A percentile compares a stretch with the other conserved stretches of the same genome.
phyloP scores from a whole-genome alignment of 2,329 filamentous ascomycete genomes.

The Teratosphaeriaceae sp. region DNA sequence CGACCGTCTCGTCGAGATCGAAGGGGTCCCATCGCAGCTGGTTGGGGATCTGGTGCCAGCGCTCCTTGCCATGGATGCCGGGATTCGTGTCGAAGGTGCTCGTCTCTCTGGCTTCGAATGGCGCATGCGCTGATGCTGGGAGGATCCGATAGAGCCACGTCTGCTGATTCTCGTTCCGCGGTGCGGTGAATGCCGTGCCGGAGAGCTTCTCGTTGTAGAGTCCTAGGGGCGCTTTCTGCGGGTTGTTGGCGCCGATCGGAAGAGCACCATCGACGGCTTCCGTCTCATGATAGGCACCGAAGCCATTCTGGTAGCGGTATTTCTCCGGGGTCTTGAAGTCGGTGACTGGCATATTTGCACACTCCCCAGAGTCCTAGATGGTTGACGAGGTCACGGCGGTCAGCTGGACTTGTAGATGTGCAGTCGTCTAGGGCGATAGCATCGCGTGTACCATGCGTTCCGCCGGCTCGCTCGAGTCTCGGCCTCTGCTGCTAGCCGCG shows the following conservation, averaged over 20 bases:
- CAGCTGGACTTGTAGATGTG: no score
- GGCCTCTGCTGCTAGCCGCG: neutral
- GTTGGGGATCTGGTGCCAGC: slow-evolving; percentile 69
- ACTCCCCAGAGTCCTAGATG: no score
- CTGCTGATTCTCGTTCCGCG: slow-evolving; percentile 51
- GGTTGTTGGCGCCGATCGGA: slow-evolving; percentile 71
- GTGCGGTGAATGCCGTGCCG: slow-evolving; percentile 54
- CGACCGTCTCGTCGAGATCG: slow-evolving; percentile 61
- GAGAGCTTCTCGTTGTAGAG: slow-evolving; percentile 70
- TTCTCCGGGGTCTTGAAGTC: slow-evolving; percentile 57
- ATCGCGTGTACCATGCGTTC: neutral
- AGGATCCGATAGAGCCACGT: slow-evolving; percentile 54
- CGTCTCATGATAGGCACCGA: slow-evolving; percentile 70
- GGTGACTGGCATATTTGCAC: slow-evolving; percentile 65
- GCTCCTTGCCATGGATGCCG: slow-evolving; percentile 44
- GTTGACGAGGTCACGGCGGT: no score
- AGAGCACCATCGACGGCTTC: slow-evolving; percentile 70
- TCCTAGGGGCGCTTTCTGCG: slow-evolving; percentile 70
- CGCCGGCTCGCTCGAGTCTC: neutral
- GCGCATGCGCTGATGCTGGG: slow-evolving; percentile 52
- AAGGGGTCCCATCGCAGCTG: slow-evolving; percentile 77
- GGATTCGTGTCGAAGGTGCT: slow-evolving; percentile 45
- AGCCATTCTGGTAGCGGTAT: slow-evolving; percentile 74
- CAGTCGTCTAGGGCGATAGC: neutral
- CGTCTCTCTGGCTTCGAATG: slow-evolving; percentile 46